Evolutionary conservation across 2,329 filamentous ascomycete species (phyloP).

Genomic region (Aspergillus cejpii): DNA sequence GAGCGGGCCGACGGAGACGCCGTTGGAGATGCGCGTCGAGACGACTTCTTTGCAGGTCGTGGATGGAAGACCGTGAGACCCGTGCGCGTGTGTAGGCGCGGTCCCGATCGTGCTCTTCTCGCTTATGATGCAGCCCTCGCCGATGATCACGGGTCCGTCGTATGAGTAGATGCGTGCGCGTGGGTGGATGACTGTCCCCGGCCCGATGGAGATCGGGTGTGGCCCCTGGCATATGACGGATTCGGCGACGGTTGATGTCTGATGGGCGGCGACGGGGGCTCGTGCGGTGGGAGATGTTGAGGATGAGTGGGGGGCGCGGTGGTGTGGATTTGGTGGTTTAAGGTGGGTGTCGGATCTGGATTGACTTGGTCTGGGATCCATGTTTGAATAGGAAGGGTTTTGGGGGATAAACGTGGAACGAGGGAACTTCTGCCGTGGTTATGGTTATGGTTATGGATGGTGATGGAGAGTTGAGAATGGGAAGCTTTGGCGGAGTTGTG

Average conservation of each 20-base stretch:
- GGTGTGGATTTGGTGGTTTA: slow-evolving; percentile 26
- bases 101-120: slow-evolving; percentile 51
- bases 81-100: too few species aligned
- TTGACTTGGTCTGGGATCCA: slow-evolving; percentile 1
- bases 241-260: slow-evolving; percentile 37
- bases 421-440: slow-evolving; percentile 29
- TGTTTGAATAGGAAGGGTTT: neutral
- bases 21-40: slow-evolving; percentile 32
- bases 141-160: slow-evolving; percentile 70
- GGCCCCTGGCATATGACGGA: slow-evolving; percentile 51
- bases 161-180: slow-evolving; percentile 72
- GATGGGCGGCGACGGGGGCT: slow-evolving; percentile 33
- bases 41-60: slow-evolving; percentile 7
- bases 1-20: slow-evolving; percentile 36
- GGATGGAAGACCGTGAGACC: slow-evolving; percentile 8
- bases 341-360: slow-evolving; percentile 7
- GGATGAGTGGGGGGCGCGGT: slow-evolving; percentile 22
- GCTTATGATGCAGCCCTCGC: slow-evolving; percentile 72
- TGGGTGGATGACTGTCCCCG: slow-evolving; percentile 78
- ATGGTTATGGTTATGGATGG: slow-evolving; percentile 30
- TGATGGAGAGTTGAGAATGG: neutral
- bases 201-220: slow-evolving; percentile 69
- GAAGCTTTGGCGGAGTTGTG: neutral
- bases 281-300: slow-evolving; percentile 23
- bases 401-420: neutral